Base-by-base conservation (phyloP, 2,329 filamentous ascomycete species). In the Diaporthe sp. region DNA sequence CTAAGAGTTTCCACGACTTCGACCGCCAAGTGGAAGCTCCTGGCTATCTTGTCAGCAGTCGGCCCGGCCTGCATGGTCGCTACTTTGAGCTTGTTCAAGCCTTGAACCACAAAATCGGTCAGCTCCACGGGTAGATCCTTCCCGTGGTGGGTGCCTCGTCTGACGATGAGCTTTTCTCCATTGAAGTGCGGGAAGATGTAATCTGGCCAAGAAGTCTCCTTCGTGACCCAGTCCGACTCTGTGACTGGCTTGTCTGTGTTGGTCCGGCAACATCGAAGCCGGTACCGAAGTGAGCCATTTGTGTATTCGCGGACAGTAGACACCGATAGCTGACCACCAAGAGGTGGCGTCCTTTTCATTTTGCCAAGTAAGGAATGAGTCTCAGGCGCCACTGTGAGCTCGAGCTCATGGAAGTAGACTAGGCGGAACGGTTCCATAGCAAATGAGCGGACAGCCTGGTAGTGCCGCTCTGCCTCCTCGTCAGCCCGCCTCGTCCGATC, bases 121-220 rank as follows among this genome's bases (percentile, higher is more conserved):
- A 98, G 84, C 77, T 98, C 94, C 8, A 94, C 85, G 0, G 96
- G 92, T 12, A 95, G 82, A 78, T 97, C 94, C 77, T 92, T 94
- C 15, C 92, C 92, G 79, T 96, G 89, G 75, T 97, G 92, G 1
- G 90, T 81, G 78, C 94, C 94, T 37, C 93, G 89, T 53, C 93
- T 89, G 13, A 91, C 81, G 32, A 86, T 84, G 22, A 94, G 81
- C 15, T 91, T 85, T 0, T 83, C 79, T 0, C 82, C 85, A 78
- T 98, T 97, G 75, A 97, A 81, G 22, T 88, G 86, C 75, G 96
- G 86, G 75, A 92, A 94, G 0, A 95, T 86, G 68, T 90, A 88
- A 47, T 88, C 85, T 0, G 95, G 94, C 95, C 95, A 98, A 30
- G 82, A 80, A 8, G 89, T 93, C 44, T 93, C 89, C n/a, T 86